phyloP scores from a whole-genome alignment of 2,329 filamentous ascomycete species.

The Periconia digitata region DNA sequence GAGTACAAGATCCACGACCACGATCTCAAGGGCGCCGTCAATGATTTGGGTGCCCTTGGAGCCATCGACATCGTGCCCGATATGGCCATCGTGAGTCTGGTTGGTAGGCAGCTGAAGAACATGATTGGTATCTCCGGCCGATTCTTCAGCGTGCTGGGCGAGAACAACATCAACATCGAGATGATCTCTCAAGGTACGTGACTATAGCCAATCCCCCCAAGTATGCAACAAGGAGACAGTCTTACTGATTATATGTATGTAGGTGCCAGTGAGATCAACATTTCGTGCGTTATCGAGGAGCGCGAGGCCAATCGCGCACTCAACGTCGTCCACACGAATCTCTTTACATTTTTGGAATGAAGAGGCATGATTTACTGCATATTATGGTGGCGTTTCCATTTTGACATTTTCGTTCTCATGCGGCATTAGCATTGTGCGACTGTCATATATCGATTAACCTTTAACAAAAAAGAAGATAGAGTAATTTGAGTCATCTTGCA shows the following conservation, averaged over 20 bases:
- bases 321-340: conserved; percentile 93
- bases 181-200: conserved; percentile 95
- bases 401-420: not conserved
- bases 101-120: conserved; percentile 96
- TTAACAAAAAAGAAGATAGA: too few species aligned
- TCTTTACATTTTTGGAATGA: conserved; percentile 91
- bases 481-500: too few species aligned
- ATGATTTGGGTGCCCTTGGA: conserved; percentile 77
- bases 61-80: conserved; percentile 86
- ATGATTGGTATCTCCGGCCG: conserved; percentile 88
- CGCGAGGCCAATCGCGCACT: conserved; percentile 88
- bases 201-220: not conserved
- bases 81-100: conserved; percentile 94
- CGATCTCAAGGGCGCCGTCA: conserved; percentile 56
- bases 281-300: conserved; percentile 94
- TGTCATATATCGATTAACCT: too few species aligned
- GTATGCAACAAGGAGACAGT: not conserved
- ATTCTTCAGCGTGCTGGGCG: conserved; percentile 93
- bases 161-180: conserved; percentile 94
- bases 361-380: too few species aligned
- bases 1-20: conserved; percentile 52
- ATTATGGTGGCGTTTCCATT: not conserved
- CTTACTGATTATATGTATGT: not conserved
- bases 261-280: conserved; percentile 99
- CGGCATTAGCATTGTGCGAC: too few species aligned